Percentiles rank a stretch among this genome's conserved stretches.
Evolutionary conservation across 2,329 filamentous ascomycete species (phyloP).

Genomic region (Bimuria novae-zelandiae): DNA sequence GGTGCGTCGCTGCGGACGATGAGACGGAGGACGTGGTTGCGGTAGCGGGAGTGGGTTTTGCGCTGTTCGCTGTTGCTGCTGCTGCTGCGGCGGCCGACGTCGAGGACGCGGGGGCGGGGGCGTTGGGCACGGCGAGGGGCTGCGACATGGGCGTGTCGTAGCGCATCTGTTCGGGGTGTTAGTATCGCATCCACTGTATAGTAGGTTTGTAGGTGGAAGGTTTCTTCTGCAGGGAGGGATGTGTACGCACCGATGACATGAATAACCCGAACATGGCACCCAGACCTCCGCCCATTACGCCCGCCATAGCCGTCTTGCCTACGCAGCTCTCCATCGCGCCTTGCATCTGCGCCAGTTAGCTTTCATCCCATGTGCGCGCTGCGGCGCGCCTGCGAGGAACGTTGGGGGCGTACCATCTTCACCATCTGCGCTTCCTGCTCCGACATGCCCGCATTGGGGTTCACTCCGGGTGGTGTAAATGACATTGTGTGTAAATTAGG

Average conservation of each 20-base stretch:
- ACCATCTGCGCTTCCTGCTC: slow-evolving; percentile 56
- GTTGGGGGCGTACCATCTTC: slow-evolving; percentile 45
- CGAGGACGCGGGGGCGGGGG: slow-evolving; percentile 27
- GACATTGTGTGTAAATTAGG: slow-evolving; percentile 28
- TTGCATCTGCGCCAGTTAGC: slow-evolving; percentile 67
- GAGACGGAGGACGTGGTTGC: slow-evolving; percentile 56
- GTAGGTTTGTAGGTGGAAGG: background rate
- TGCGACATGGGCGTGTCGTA: slow-evolving; percentile 87
- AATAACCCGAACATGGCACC: slow-evolving; percentile 95
- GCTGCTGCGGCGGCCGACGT: no score
- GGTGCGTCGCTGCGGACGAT: slow-evolving; percentile 65
- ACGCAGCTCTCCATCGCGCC: slow-evolving; percentile 88
- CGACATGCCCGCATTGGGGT: slow-evolving; percentile 45
- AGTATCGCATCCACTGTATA: background rate
- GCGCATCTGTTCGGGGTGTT: slow-evolving; percentile 72
- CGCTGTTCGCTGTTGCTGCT: background rate
- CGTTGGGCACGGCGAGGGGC: slow-evolving; percentile 30
- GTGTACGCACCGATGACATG: slow-evolving; percentile 90
- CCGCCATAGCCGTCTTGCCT: slow-evolving; percentile 85
- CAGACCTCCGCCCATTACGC: slow-evolving; percentile 91
- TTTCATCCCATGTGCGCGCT: background rate
- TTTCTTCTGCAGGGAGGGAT: no score
- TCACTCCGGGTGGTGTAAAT: slow-evolving; percentile 38
- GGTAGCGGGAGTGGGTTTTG: slow-evolving; percentile 12
- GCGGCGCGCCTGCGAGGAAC: background rate